A percentile compares a stretch with the other conserved stretches of the same genome.
Conservation (phyloP, 2,329 filamentous ascomycete species). For the Plenodomus biglobosus region DNA sequence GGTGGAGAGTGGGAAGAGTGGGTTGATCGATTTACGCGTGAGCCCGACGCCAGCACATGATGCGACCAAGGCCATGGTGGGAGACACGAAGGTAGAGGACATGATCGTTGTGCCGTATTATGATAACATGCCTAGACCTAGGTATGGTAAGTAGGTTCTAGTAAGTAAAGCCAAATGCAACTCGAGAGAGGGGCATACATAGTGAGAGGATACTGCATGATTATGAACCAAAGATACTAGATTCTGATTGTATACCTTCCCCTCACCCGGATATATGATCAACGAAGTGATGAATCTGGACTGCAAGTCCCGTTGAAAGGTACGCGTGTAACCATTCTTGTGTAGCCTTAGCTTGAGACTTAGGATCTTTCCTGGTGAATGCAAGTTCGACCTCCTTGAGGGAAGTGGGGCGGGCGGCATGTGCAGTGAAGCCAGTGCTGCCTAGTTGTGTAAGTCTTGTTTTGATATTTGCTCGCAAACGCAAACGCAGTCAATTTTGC, state of each 20-base stretch:
- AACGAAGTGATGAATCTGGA: neutral
- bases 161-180: too few relatives aligned
- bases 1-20: slow-evolving; percentile 30
- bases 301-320: neutral
- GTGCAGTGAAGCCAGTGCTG: neutral
- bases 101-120: slow-evolving; percentile 54
- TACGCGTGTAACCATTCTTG: neutral
- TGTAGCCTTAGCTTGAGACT: neutral
- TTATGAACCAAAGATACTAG: neutral
- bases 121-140: slow-evolving; percentile 49
- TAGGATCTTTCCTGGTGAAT: neutral
- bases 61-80: slow-evolving; percentile 47
- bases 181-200: neutral
- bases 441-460: neutral
- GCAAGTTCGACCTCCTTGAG: neutral
- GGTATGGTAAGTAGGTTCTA: neutral
- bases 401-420: neutral
- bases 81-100: slow-evolving; percentile 45
- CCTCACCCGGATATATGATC: neutral
- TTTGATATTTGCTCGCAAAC: neutral
- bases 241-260: neutral
- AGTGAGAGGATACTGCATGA: neutral
- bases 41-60: slow-evolving; percentile 31
- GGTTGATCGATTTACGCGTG: slow-evolving; percentile 48
- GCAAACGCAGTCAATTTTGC: neutral